Evolutionary conservation across 2,329 filamentous ascomycete genomes (phyloP).

Genomic region (Fusarium sp.): DNA sequence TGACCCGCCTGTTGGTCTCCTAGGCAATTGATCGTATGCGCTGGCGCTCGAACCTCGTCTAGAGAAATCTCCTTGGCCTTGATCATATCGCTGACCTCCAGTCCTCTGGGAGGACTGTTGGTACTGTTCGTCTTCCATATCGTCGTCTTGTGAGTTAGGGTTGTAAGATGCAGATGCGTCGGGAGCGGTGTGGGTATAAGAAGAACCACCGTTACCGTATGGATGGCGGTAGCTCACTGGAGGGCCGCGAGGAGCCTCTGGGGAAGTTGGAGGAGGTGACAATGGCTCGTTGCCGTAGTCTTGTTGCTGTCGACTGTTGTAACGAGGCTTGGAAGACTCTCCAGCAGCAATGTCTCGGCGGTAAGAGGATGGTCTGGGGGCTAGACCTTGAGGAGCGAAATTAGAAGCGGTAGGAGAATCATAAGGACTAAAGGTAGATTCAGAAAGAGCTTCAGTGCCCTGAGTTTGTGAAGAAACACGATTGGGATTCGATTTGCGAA

Average conservation of each 20-base stretch:
- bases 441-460: slow-evolving; percentile 65
- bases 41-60: slow-evolving; percentile 42
- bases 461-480: slow-evolving; percentile 68
- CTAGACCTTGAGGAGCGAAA: slow-evolving; percentile 64
- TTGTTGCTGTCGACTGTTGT: slow-evolving; percentile 50
- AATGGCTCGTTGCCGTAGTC: slow-evolving; percentile 55
- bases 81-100: slow-evolving; percentile 34
- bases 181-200: slow-evolving; percentile 42
- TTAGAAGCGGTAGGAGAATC: slow-evolving; percentile 65
- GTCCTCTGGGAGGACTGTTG: slow-evolving; percentile 39
- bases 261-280: slow-evolving; percentile 62
- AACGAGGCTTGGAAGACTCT: slow-evolving; percentile 57
- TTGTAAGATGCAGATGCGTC: slow-evolving; percentile 23
- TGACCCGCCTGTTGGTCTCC: slow-evolving; percentile 56
- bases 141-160: slow-evolving; percentile 31
- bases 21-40: slow-evolving; percentile 46
- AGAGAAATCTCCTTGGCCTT: slow-evolving; percentile 37
- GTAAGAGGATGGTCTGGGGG: slow-evolving; percentile 70
- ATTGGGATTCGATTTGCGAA: slow-evolving; percentile 63
- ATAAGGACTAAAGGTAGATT: slow-evolving; percentile 69
- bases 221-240: slow-evolving; percentile 68
- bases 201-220: slow-evolving; percentile 49
- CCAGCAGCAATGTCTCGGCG: slow-evolving; percentile 60
- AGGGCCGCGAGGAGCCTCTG: slow-evolving; percentile 71
- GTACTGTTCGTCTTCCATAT: slow-evolving; percentile 48